phyloP scores from a whole-genome alignment of 345 rosid species.

The Eucalyptus marginata region DNA sequence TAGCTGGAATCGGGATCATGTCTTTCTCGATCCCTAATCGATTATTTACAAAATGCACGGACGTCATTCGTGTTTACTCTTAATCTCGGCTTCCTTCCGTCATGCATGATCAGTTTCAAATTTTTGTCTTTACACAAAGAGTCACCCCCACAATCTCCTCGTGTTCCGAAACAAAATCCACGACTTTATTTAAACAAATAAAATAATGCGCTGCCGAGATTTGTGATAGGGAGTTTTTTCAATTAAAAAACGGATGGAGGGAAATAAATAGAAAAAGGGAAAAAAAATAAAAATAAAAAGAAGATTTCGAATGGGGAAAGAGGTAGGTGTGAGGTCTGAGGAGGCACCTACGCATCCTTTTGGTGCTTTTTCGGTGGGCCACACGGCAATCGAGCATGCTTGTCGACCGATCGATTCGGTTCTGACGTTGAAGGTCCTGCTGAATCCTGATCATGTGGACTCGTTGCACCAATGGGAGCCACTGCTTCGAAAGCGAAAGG shows the following conservation, averaged over 20 bases:
- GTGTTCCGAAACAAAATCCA: background rate
- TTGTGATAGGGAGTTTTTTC: background rate
- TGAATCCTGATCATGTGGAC: background rate
- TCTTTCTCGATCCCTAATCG: background rate
- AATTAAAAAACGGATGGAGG: background rate
- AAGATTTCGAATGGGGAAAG: background rate
- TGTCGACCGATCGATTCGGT: background rate
- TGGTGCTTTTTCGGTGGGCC: background rate
- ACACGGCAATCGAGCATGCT: background rate
- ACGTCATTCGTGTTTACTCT: background rate
- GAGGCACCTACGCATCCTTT: background rate
- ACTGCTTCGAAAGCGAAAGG: background rate
- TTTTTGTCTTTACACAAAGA: background rate
- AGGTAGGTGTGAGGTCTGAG: background rate
- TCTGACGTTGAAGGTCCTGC: background rate
- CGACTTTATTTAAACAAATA: background rate
- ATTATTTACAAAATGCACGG: background rate
- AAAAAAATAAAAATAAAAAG: background rate
- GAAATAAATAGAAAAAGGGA: too few species aligned
- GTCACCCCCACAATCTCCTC: background rate
- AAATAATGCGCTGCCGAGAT: background rate
- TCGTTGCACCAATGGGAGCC: background rate
- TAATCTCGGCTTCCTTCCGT: background rate
- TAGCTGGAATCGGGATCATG: background rate
- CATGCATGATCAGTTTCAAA: background rate